Conservation (phyloP, 2,329 filamentous ascomycete genomes). For the Penicillium sp. region DNA sequence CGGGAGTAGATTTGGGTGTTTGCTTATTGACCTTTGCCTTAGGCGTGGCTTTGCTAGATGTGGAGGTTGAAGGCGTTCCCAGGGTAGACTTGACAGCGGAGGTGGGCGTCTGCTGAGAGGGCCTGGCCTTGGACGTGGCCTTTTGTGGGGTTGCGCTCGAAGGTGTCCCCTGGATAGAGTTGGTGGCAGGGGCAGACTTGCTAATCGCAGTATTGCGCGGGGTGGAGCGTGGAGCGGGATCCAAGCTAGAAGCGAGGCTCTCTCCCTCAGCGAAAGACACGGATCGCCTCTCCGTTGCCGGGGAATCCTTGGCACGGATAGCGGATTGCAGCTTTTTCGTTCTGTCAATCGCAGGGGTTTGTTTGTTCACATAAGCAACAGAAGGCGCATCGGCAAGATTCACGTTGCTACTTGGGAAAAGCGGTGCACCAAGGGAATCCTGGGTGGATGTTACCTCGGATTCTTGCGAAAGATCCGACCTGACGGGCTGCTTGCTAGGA, state of each 20-base stretch:
- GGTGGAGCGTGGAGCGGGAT: not conserved
- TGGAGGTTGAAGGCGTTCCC: not conserved
- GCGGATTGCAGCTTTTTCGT: slow-evolving; percentile 23
- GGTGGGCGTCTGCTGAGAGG: not conserved
- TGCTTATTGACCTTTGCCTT: not conserved
- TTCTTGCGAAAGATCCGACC: not conserved
- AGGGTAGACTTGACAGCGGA: not conserved
- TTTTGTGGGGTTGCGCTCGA: not conserved
- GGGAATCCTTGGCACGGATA: slow-evolving; percentile 26
- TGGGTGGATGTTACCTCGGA: not conserved
- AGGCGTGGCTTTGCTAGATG: not conserved
- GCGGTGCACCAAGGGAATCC: not conserved
- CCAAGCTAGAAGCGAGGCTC: slow-evolving; percentile 9
- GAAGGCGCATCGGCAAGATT: not conserved
- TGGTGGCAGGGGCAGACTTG: not conserved
- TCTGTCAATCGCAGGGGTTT: slow-evolving; percentile 17
- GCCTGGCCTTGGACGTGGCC: not conserved
- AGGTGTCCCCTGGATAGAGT: not conserved
- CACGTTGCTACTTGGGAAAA: not conserved
- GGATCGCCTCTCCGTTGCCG: slow-evolving; percentile 23
- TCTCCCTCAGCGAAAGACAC: slow-evolving; percentile 30
- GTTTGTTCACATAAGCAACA: not conserved
- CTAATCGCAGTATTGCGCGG: not conserved
- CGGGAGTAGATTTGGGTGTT: not conserved
- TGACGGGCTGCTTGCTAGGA: slow-evolving; percentile 16